A percentile compares a stretch with the other conserved stretches of the same genome.
Evolutionary conservation across 108 stramenopile genomes (phyloP).

Genomic region (Nannochloropsis oceanica): DNA sequence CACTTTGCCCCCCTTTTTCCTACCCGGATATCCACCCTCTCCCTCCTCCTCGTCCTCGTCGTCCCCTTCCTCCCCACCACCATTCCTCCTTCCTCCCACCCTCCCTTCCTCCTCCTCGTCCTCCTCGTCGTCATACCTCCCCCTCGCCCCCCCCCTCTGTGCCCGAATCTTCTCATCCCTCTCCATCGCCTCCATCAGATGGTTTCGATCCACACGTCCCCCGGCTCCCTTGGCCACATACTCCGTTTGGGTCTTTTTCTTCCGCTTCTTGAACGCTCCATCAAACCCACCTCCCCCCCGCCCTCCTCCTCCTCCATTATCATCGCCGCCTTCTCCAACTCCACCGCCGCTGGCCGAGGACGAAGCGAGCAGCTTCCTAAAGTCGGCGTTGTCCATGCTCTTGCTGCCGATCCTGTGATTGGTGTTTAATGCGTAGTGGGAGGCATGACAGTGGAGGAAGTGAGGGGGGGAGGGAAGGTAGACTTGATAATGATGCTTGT

Average conservation of each 20-base stretch:
- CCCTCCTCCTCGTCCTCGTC: background rate
- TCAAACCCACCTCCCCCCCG: background rate
- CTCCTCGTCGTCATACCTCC: background rate
- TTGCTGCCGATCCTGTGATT: no score
- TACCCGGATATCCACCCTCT: background rate
- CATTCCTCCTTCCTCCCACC: background rate
- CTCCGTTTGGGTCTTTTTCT: background rate
- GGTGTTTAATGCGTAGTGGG: no score
- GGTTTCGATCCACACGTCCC: background rate
- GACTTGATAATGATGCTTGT: no score
- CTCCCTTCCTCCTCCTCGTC: background rate
- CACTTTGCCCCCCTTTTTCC: background rate
- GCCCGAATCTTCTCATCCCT: background rate
- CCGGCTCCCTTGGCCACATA: background rate
- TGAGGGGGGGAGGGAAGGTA: no score
- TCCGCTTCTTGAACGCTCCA: background rate
- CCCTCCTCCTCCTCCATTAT: no score
- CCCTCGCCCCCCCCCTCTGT: background rate
- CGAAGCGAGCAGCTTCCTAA: background rate
- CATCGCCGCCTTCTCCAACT: background rate
- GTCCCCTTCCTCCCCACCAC: background rate
- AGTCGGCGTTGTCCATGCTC: background rate
- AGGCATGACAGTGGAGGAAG: no score
- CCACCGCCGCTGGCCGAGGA: background rate
- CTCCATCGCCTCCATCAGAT: background rate